Evolutionary conservation across 2,329 filamentous ascomycete species (phyloP).

Genomic region (Alternaria metachromatica): DNA sequence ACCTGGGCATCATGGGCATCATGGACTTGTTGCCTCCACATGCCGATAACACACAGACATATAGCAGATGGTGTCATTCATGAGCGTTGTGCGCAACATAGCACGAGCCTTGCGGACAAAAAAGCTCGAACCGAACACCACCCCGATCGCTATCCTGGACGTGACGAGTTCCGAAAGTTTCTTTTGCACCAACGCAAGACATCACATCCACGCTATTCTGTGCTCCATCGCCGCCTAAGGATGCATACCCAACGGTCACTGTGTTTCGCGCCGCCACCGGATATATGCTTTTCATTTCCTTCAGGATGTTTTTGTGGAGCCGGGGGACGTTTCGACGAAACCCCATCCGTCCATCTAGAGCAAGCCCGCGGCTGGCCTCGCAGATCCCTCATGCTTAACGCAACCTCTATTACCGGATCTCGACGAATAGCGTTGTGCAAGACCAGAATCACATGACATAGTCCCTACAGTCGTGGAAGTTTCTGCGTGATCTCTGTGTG

Average conservation of each 20-base stretch:
- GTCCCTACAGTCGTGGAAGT: background rate
- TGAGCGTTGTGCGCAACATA: conserved; percentile 2
- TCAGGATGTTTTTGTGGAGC: conserved; percentile 13
- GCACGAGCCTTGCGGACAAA: conserved; percentile 6
- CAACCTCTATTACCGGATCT: conserved; percentile 12
- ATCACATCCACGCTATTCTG: conserved; percentile 1
- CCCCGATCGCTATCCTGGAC: background rate
- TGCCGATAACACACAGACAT: background rate
- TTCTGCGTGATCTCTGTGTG: background rate
- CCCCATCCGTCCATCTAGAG: background rate
- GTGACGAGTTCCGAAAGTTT: background rate
- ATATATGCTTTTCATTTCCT: conserved; percentile 15
- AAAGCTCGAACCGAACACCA: background rate
- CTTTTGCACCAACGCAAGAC: conserved; percentile 3
- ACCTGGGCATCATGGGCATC: background rate
- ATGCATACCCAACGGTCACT: background rate
- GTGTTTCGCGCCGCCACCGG: conserved; percentile 5
- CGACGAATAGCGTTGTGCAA: conserved; percentile 16
- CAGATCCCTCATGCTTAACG: conserved; percentile 31
- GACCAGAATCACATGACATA: background rate
- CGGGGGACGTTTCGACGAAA: conserved; percentile 22
- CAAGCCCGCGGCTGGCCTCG: background rate
- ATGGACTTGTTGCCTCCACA: background rate
- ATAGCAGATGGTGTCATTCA: background rate
- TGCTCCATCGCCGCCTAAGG: conserved; percentile 22